Evolutionary conservation across 371 early-diverging fungal genomes (phyloP), one percentile per base, ranked within the genome.

Genomic region (Fennellomyces sp.): DNA sequence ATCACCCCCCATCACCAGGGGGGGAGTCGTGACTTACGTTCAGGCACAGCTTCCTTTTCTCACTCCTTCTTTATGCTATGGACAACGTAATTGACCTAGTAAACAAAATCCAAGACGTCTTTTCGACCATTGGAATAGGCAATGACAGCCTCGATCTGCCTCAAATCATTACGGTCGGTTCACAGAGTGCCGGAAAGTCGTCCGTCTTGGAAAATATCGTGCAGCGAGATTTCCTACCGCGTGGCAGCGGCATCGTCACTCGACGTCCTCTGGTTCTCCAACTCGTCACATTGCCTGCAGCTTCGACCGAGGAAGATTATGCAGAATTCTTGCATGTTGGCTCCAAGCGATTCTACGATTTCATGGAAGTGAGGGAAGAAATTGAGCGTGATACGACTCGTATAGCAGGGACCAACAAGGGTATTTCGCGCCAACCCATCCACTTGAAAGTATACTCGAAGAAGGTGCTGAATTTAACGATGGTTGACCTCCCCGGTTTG

Each of bases 81-180:
- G 87, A 93, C 67, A 88, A 88, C 80, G 77, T 92, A 42, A 92
- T 94, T 66, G 90, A 87, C 7, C 70, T 92, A 26, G 89, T 94
- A 63, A 97, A 97, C 77, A 90, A 89, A 69, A 86, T 97, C 25
- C 97, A 96, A 75, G 94, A 95, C 69, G 94, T 95, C n/a, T 92
- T 95, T 78, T 85, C 88, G 47, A 84, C 91, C 25, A 83, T 91
- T 58, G 91, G 90, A 58, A 55, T 68, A 29, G 71, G 70, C 5
- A 88, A 84, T 66, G 91, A 91, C 63, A 81, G 75, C 58, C 82
- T 97, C 60, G 96, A 96, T 76, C 82, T 97, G 15, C 97, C 97
- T 15, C 96, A 93, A 82, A 89, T 96, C 63, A 90, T 91, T 51
- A 91, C 91, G 2, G 90, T 93, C 36, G 94, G 91, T 66, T 84